Base-by-base conservation (phyloP, 192 early-diverging fungal species). In the Podila minutissima region DNA sequence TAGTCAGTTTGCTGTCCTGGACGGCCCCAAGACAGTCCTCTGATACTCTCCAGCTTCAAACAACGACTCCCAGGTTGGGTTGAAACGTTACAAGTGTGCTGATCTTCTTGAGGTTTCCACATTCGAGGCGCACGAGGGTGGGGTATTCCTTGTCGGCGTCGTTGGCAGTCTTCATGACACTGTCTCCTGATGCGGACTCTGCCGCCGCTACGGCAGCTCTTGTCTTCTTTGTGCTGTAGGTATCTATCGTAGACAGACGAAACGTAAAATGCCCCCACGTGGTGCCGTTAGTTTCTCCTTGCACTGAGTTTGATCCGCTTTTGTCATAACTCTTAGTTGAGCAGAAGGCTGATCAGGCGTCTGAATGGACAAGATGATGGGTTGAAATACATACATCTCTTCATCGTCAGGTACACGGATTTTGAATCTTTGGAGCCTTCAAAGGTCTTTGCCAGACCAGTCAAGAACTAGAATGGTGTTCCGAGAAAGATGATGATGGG, bases 391-490 rank as follows among this genome's bases (percentile, higher is more conserved):
- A 31, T 72, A 72, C 76, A 64, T 79, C 76, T 72, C 61, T 79
- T 79, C 76, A 79, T 79, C 1, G 76, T 79, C 37, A 79, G 37
- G 50, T 72, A 79, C 37, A 79, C 76, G 28, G 76, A 62, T 22
- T 68, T 79, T 19, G 63, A 61, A n/a, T 59, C 28, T 70, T 72
- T 79, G 28, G 76, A 59, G 35, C 71, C 76, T 59, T 79, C 76
- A n/a, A 79, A 79, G 70, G 76, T 69, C 55, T 79, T 79, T 37
- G 76, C 76, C 70, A 72, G 71, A 50, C 55, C 66, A 35, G 76
- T 79, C 55, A 79, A 59, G 70, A 79, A 79, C 76, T 79, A 68
- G n/a, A 26, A 63, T n/a, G 17, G 13, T 2, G 29, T 24, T 32
- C 20, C 62, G 33, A 63, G 13, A 37, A 62, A 15, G 22, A 63